phyloP scores from a whole-genome alignment of 495 filamentous ascomycete species.

The Podospora anserina region DNA sequence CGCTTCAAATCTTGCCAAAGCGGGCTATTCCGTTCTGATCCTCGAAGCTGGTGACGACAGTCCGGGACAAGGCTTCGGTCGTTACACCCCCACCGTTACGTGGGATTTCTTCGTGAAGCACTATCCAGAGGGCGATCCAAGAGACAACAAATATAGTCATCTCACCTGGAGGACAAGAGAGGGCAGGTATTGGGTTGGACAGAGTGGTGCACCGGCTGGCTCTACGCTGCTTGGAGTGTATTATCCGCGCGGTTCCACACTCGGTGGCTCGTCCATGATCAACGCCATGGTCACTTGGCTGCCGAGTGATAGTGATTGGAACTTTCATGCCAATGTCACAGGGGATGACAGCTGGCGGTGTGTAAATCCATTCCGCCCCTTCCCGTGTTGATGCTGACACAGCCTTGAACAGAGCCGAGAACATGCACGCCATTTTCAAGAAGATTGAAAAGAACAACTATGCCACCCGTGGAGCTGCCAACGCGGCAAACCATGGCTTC shows the following conservation, averaged over 20 bases:
- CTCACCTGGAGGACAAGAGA: slow-evolving; percentile 35
- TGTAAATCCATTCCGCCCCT: not conserved
- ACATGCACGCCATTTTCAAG: slow-evolving; percentile 37
- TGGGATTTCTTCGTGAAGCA: slow-evolving; percentile 42
- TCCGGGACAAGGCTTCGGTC: slow-evolving; percentile 27
- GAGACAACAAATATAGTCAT: slow-evolving; percentile 35
- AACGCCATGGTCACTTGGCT: slow-evolving; percentile 38
- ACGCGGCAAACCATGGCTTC: slow-evolving; percentile 31
- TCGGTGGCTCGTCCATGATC: slow-evolving; percentile 38
- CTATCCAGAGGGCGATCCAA: slow-evolving; percentile 33
- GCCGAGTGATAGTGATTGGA: slow-evolving; percentile 38
- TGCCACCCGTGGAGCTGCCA: slow-evolving; percentile 17
- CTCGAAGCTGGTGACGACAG: slow-evolving; percentile 57
- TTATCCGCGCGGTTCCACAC: slow-evolving; percentile 36
- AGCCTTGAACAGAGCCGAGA: slow-evolving; percentile 25
- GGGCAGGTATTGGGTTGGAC: slow-evolving; percentile 37
- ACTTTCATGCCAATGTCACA: slow-evolving; percentile 34
- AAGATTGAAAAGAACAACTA: slow-evolving; percentile 39
- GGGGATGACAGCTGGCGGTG: slow-evolving; percentile 37
- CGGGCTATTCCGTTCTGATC: slow-evolving; percentile 53
- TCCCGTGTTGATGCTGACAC: not conserved
- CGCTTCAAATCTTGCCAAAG: slow-evolving; percentile 55
- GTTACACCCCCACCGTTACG: slow-evolving; percentile 35
- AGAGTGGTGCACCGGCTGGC: slow-evolving; percentile 31
- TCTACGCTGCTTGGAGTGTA: slow-evolving; percentile 35